Base-by-base conservation (phyloP, 768 basidiomycete species). In the Exidia glandulosa region DNA sequence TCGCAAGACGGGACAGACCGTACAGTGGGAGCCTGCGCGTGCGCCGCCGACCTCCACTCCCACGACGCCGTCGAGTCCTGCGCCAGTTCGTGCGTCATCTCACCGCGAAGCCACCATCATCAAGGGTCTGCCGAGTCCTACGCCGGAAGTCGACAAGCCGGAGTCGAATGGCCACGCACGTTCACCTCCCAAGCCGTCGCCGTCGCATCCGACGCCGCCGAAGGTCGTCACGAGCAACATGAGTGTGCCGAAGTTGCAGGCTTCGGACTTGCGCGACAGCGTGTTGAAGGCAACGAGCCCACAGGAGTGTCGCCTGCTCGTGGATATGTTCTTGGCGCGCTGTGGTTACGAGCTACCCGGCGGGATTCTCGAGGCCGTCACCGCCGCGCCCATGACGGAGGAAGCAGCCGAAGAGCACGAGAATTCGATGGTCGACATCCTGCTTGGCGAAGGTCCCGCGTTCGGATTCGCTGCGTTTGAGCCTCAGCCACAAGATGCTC, bases 221-320 rank as follows among this genome's bases (percentile, higher is more conserved):
- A 45, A 45, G 41, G 41, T 23, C 19, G 41, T 23, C 10, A 23
- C 41, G 5, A 19, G 12, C 41, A 45, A 45, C 2, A 54, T 54
- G 27, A 54, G 30, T 27, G 27, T 54, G 25, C 50, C 50, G 25
- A 23, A 13, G 25, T 14, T 54, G 50, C 50, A 54, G 50, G 50
- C 85, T 29, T 73, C 76, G 12, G 85, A 90, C 57, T 80, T 95
- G 74, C 84, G 87, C 32, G 76, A 77, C 23, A 75, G 88, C 60
- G 71, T 94, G 19, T 71, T 79, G 9, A 80, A 74, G 56, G 90
- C 92, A 14, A 86, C 86, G 1, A 83, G 79, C 47, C 87, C 81
- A 52, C 84, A 86, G 61, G 93, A 95, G 74, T 93, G 91, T 68
- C 87, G 88, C 57, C 75, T 94, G 47, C 83, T 94, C 60, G 77